These are phyloP conservation scores for Conringia planisiliqua DNA, from an alignment of 345 rosid genomes.

Conservation along the genomic window DNA sequence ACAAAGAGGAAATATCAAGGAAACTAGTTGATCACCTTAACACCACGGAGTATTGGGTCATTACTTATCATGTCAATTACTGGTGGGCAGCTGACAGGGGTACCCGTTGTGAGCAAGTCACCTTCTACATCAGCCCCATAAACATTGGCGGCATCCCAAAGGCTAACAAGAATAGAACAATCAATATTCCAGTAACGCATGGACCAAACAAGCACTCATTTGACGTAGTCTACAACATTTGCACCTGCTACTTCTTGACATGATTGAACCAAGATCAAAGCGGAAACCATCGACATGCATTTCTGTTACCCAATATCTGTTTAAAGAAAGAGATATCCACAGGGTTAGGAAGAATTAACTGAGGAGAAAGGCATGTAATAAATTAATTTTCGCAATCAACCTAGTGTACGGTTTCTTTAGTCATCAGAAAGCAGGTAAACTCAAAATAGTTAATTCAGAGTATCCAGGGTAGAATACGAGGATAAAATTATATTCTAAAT, in stretches of 20 bases:
- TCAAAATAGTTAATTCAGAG: background rate
- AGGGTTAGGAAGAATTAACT: background rate
- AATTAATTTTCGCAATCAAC: background rate
- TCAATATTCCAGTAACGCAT: conserved; percentile 21
- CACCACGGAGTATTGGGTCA: conserved; percentile 84
- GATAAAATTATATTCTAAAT: background rate
- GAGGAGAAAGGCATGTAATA: background rate
- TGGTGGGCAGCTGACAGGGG: conserved; percentile 84
- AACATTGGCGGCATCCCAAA: conserved; percentile 88
- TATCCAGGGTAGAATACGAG: background rate
- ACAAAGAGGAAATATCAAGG: background rate
- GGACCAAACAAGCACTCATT: conserved; percentile 12
- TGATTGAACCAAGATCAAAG: conserved; percentile 94
- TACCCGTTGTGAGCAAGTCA: conserved; percentile 71
- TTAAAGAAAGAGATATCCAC: conserved; percentile 12
- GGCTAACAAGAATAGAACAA: conserved; percentile 39
- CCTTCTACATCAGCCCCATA: conserved; percentile 68
- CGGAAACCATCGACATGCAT: conserved; percentile 99
- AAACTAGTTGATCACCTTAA: conserved; percentile 55
- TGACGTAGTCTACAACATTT: conserved; percentile 21
- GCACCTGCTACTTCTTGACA: conserved; percentile 91
- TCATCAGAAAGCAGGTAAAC: background rate
- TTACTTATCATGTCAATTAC: conserved; percentile 86
- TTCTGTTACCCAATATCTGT: conserved; percentile 97
- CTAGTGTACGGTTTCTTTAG: background rate